phyloP scores from a whole-genome alignment of 192 early-diverging fungal genomes.

The Podila epicladia region DNA sequence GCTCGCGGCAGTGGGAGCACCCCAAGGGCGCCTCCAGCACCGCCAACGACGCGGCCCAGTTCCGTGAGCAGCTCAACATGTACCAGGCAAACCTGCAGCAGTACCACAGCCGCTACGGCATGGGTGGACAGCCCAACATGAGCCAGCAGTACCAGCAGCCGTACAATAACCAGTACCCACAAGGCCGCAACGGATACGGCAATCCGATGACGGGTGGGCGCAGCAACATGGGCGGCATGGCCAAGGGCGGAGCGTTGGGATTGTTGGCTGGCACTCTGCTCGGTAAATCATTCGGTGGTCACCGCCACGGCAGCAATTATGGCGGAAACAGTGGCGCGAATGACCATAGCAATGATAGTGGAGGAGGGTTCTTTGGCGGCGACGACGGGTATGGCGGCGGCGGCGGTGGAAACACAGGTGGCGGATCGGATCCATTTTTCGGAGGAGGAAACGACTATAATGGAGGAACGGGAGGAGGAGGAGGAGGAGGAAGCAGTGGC shows the following conservation, averaged over 20 bases:
- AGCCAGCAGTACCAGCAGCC: background rate
- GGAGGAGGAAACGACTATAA: background rate
- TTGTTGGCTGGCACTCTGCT: constrained; percentile 2
- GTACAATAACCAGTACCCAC: too few relatives aligned
- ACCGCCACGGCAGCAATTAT: background rate
- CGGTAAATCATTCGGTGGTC: background rate
- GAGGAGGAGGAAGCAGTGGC: background rate
- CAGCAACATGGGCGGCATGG: constrained; percentile 20
- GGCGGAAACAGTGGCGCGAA: background rate
- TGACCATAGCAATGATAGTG: background rate
- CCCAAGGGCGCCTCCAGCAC: constrained; percentile 5
- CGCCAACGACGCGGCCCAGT: constrained; percentile 15
- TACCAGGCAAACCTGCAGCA: constrained; percentile 14
- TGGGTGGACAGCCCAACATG: constrained; percentile 2
- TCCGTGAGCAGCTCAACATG: constrained; percentile 13
- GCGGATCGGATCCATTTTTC: background rate
- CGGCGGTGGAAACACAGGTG: constrained; percentile 3
- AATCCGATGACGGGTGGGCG: background rate
- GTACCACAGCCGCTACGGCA: constrained; percentile 4
- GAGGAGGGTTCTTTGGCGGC: constrained; percentile 12
- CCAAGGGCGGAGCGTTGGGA: constrained; percentile 23
- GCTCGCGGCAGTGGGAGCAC: constrained; percentile 29
- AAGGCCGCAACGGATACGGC: background rate
- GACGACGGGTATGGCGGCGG: constrained; percentile 9
- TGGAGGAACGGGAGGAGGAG: background rate